Percentiles rank a stretch among this genome's conserved stretches.
Conservation (phyloP, 2,329 filamentous ascomycete species). For the Plectosphaerella sp. region DNA sequence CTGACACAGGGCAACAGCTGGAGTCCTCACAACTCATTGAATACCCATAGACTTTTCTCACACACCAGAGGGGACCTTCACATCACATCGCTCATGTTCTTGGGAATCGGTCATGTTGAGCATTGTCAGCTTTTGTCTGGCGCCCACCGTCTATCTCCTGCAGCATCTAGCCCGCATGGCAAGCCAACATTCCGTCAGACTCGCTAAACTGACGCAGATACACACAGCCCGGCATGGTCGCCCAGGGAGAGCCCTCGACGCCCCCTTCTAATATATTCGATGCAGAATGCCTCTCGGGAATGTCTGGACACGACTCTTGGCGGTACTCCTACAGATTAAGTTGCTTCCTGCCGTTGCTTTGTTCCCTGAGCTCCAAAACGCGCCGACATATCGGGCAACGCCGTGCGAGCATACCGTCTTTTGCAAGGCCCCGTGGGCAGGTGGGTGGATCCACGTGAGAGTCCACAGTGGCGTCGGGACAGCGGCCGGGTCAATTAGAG, state of each 20-base stretch:
- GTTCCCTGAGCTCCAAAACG: conserved; percentile 10
- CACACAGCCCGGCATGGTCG: background rate
- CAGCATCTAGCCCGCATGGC: background rate
- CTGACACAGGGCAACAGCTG: too few relatives aligned
- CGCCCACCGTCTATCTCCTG: background rate
- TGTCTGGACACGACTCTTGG: conserved; percentile 9
- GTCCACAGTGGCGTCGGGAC: conserved; percentile 8
- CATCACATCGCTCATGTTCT: too few relatives aligned
- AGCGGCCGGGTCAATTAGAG: conserved; percentile 52
- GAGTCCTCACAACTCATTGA: too few relatives aligned
- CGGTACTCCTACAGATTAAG: conserved; percentile 11
- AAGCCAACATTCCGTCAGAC: too few relatives aligned
- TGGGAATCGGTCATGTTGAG: background rate
- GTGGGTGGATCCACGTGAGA: background rate
- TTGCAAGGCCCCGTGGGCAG: background rate
- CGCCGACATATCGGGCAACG: conserved; percentile 6
- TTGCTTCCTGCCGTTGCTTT: background rate
- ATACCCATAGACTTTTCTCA: too few relatives aligned
- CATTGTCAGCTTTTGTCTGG: conserved; percentile 1
- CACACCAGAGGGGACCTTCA: too few relatives aligned
- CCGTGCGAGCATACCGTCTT: conserved; percentile 7
- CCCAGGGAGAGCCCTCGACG: background rate
- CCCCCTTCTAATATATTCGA: conserved; percentile 7
- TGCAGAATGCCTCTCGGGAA: conserved; percentile 9
- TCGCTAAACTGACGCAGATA: too few relatives aligned